phyloP scores from a whole-genome alignment of 2,329 filamentous ascomycete genomes.

The Cytospora piceae region DNA sequence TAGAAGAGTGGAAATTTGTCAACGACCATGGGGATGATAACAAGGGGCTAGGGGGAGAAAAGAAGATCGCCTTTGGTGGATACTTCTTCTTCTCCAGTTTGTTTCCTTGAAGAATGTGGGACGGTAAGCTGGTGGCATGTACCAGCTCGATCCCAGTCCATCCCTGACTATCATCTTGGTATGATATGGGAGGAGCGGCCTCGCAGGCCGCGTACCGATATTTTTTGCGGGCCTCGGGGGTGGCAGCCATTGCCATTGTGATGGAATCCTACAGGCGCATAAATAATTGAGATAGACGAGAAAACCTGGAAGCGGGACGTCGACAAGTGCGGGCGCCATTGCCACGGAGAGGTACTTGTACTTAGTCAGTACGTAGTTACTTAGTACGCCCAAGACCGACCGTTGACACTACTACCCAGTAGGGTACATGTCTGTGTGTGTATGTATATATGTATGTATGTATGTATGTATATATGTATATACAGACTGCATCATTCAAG shows the following conservation, averaged over 20 bases:
- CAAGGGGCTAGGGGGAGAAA: conserved; percentile 23
- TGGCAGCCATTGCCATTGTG: neutral
- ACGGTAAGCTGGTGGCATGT: neutral
- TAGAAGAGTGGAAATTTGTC: conserved; percentile 10
- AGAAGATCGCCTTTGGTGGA: conserved; percentile 19
- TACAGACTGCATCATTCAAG: too few relatives aligned
- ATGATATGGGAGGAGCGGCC: conserved; percentile 7
- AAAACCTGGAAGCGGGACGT: conserved; percentile 1
- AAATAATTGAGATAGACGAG: neutral
- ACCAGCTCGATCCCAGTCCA: conserved; percentile 20
- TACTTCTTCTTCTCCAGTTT: conserved; percentile 21
- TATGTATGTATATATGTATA: too few relatives aligned
- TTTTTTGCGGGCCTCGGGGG: neutral
- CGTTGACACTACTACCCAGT: neutral
- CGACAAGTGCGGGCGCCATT: neutral
- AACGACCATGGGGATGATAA: conserved; percentile 10
- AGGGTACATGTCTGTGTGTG: too few relatives aligned
- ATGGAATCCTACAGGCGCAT: neutral
- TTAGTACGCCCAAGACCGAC: neutral
- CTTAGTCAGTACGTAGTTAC: too few relatives aligned
- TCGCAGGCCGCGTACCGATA: neutral
- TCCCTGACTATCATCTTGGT: conserved; percentile 29
- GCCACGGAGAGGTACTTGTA: neutral
- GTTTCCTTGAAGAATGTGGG: conserved; percentile 18
- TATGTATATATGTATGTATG: too few relatives aligned